phyloP scores from a whole-genome alignment of 306 rosid genomes.

The Lathyrus aphaca region DNA sequence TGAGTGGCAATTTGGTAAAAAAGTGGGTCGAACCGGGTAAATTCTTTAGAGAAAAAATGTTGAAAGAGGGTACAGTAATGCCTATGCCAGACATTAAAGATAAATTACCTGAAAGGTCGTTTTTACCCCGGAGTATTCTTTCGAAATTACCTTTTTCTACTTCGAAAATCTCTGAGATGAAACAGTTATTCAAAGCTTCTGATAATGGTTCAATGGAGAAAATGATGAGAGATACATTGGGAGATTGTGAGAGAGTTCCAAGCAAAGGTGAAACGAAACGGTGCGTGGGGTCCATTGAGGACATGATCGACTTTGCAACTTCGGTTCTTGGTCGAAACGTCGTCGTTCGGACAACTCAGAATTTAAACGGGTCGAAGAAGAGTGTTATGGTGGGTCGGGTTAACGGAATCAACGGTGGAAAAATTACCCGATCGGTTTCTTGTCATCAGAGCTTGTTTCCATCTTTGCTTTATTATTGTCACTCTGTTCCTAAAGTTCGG shows the following conservation, averaged over 20 bases:
- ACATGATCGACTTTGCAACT: slow-evolving; percentile 90
- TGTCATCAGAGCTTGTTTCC: slow-evolving; percentile 96
- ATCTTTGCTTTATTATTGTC: slow-evolving; percentile 87
- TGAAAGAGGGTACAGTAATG: slow-evolving; percentile 75
- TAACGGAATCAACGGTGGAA: slow-evolving; percentile 73
- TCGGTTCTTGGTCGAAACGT: slow-evolving; percentile 81
- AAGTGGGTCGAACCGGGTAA: slow-evolving; percentile 94
- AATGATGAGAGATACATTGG: slow-evolving; percentile 59
- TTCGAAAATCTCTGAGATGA: slow-evolving; percentile 61
- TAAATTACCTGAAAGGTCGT: slow-evolving; percentile 92
- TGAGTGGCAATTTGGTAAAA: slow-evolving; percentile 65
- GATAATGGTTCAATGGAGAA: slow-evolving; percentile 85
- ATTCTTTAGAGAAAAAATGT: slow-evolving; percentile 78
- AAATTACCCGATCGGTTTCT: slow-evolving; percentile 81
- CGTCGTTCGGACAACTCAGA: slow-evolving; percentile 62
- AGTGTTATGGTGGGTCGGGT: slow-evolving; percentile 65
- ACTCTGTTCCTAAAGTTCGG: slow-evolving; percentile 94
- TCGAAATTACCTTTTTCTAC: slow-evolving; percentile 82
- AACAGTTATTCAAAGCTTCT: slow-evolving; percentile 64
- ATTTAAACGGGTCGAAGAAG: slow-evolving; percentile 66
- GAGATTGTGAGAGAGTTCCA: slow-evolving; percentile 81
- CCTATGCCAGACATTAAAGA: slow-evolving; percentile 87
- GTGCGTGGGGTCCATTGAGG: slow-evolving; percentile 85
- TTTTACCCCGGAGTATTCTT: slow-evolving; percentile 76
- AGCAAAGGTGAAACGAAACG: slow-evolving; percentile 81